Conservation (phyloP, 192 early-diverging fungal genomes). For the Coemansia nantahalensis region DNA sequence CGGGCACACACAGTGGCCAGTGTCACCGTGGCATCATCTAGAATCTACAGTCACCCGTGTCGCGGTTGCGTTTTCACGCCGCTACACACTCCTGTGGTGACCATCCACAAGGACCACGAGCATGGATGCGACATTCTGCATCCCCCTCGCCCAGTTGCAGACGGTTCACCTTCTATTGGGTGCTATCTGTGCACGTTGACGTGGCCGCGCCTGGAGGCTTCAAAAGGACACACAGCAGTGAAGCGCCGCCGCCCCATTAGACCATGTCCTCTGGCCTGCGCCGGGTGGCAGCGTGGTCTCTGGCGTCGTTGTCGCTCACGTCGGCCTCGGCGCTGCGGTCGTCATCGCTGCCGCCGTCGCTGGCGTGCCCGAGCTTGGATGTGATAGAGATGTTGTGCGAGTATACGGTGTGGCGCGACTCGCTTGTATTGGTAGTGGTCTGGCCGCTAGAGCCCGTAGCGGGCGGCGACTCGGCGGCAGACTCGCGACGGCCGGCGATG, state of each 20-base stretch:
- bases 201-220: too few species aligned
- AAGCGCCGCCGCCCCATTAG: neutral
- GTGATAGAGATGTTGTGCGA: constrained; percentile 29
- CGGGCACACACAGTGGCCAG: too few species aligned
- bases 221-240: too few species aligned
- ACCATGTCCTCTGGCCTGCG: constrained; percentile 2
- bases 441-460: neutral
- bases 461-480: neutral
- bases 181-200: too few species aligned
- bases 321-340: constrained; percentile 6
- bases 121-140: too few species aligned
- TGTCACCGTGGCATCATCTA: too few species aligned
- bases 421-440: constrained; percentile 9
- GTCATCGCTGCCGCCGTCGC: constrained; percentile 1
- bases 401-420: constrained; percentile 46
- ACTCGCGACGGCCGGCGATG: constrained; percentile 1
- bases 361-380: constrained; percentile 1
- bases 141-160: too few species aligned
- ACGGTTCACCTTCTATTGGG: too few species aligned
- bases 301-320: constrained; percentile 14
- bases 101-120: too few species aligned
- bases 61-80: too few species aligned
- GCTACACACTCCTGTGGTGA: too few species aligned
- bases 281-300: neutral
- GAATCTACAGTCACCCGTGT: too few species aligned